A percentile compares a stretch with the other conserved stretches of the same genome.
Conservation (phyloP, 805 yeast species). For the Debaryomyces castellii region DNA sequence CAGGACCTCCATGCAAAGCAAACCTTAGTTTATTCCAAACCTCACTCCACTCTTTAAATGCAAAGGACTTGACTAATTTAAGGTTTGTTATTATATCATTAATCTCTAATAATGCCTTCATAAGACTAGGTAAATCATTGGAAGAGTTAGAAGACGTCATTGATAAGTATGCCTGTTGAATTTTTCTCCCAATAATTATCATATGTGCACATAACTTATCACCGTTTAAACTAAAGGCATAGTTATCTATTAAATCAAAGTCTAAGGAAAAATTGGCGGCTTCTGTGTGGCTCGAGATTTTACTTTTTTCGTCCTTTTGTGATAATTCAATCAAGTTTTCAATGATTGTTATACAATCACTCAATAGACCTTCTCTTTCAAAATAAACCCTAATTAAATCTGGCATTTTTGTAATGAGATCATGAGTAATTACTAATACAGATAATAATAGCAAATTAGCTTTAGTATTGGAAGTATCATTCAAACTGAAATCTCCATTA, state of each 20-base stretch:
- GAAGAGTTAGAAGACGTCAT: conserved; percentile 18
- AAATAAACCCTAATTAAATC: conserved; percentile 46
- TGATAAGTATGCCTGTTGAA: conserved; percentile 26
- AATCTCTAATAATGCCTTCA: conserved; percentile 15
- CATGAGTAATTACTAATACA: conserved; percentile 47
- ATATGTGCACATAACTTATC: conserved; percentile 15
- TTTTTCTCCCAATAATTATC: conserved; percentile 14
- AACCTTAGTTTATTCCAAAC: conserved; percentile 23
- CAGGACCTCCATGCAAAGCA: conserved; percentile 12
- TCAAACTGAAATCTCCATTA: conserved; percentile 7
- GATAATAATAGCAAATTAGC: conserved; percentile 48
- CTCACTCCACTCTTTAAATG: conserved; percentile 37
- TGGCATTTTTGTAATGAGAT: conserved; percentile 45
- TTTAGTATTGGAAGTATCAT: conserved; percentile 20
- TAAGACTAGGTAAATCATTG: conserved; percentile 12
- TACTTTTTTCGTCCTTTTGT: background rate
- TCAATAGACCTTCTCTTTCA: conserved; percentile 71
- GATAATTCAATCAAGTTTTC: conserved; percentile 16
- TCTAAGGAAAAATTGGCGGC: conserved; percentile 14
- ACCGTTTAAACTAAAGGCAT: conserved; percentile 17
- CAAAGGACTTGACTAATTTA: conserved; percentile 4
- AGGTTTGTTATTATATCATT: conserved; percentile 7
- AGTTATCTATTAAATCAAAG: conserved; percentile 29
- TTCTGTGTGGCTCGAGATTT: background rate
- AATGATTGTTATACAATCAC: conserved; percentile 43